Base-by-base conservation (phyloP, 179 eudicot genomes). In the Pouteria campechiana region DNA sequence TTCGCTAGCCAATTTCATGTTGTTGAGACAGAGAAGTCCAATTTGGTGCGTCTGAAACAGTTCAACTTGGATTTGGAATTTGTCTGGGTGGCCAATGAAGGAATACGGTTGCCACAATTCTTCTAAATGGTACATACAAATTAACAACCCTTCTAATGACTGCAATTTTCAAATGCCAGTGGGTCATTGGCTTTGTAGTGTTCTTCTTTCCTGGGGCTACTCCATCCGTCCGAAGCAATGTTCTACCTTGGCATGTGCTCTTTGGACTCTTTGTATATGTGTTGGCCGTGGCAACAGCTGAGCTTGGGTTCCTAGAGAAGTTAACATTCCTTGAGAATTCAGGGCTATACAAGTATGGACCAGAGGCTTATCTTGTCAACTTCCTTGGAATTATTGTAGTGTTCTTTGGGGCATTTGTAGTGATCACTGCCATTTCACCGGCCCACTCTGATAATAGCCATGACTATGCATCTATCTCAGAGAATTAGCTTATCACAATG, bases 201-300 rank as follows among this genome's bases (percentile, higher is more conserved):
- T 90, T 90, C 66, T 90, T 86, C 82, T 90, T 59, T 62, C 98
- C 94, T 0, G 92, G 94, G 24, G 96, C 87, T 27, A 57, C 54
- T 6, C 14, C 60, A 17, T 45, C 49, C 17, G 42, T 90, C 3
- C 72, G 87, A 58, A 44, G 68, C 27, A 84, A 60, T 5, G 76
- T 95, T 1, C 75, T 86, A 55, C 95, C 95, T 7, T 79, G 90
- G 87, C 96, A 90, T 18, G 84, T 63, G 28, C 49, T 86, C 2
- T 60, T 81, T 5, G 98, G 98, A 13, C 22, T 67, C 15, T 65
- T 86, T 17, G 69, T 90, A 5, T 90, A 78, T 25, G 55, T 55
- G 31, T 63, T 90, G 54, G 96, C 93, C 0, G 50, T 90, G 42
- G 79, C 64, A 45, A 90, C 57, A 13, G 87, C 98, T 1, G 57